Evolutionary conservation across 768 basidiomycete species (phyloP).

Genomic region (Termitomyces sp.): DNA sequence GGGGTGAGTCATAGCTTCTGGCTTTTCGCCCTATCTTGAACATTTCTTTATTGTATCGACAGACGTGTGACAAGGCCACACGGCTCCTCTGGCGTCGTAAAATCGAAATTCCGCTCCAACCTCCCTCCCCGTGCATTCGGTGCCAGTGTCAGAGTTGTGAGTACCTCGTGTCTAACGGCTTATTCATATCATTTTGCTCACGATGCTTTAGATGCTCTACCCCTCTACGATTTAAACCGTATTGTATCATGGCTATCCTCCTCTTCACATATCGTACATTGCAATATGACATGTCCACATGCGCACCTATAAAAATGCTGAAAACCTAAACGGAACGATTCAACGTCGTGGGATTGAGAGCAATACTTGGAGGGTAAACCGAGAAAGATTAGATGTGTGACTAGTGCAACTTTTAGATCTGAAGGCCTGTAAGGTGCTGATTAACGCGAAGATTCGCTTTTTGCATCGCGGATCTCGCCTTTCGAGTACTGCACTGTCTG

Average conservation of each 20-base stretch:
- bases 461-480: neutral
- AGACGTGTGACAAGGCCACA: constrained; percentile 93
- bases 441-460: neutral
- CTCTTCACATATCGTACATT: constrained; percentile 34
- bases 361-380: neutral
- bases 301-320: constrained; percentile 15
- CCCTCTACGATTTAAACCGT: constrained; percentile 74
- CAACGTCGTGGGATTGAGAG: neutral
- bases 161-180: constrained; percentile 25
- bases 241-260: constrained; percentile 31
- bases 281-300: constrained; percentile 46
- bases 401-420: neutral
- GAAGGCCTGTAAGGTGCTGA: neutral
- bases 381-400: neutral
- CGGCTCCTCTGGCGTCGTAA: constrained; percentile 93
- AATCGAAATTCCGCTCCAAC: constrained; percentile 95
- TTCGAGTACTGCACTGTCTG: neutral
- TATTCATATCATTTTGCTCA: constrained; percentile 4
- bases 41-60: neutral
- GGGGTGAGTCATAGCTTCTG: constrained; percentile 59
- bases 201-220: constrained; percentile 74
- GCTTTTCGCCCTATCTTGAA: neutral
- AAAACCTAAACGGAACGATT: neutral
- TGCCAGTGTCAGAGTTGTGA: constrained; percentile 85
- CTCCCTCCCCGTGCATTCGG: constrained; percentile 94